Evolutionary conservation across 257 asterid species (phyloP), one percentile per base, ranked within the genome.

Genomic region (Linaria vulgaris): DNA sequence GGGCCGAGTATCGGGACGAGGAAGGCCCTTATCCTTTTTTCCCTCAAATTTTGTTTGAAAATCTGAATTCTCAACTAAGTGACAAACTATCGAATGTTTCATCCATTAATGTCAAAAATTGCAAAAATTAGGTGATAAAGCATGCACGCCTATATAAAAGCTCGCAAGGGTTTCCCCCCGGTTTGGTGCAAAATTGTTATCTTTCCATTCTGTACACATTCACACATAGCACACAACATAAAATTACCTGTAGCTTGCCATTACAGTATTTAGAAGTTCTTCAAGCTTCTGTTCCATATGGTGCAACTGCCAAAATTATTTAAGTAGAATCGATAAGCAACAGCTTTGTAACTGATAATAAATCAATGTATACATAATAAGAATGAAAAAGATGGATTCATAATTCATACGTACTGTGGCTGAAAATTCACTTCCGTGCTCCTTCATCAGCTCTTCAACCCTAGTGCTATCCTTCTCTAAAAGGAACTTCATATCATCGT

Each of bases 231-330:
- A 37, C 19, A 51, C 34, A 23, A 15, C 19, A 15, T 39, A 34
- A 55, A 63, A 59, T 69, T 79, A 90, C 97, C 97, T 88, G 91
- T 87, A 85, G 50, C 72, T 83, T 17, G 86, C 68, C 83, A 79
- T 80, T 48, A 76, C 67, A 43, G 23, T 53, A 70, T 84, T 72
- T 48, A 90, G 80, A 67, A 85, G 74, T 65, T 78, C 90, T 66
- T 90, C 94, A 46, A 90, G 84, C 59, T 78, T 84, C 80, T 67
- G 76, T 80, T 88, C 95, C 96, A 88, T 90, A 84, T 79, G 74
- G 46, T 59, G 48, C 61, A 90, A 76, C 97, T 90, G 82, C 56
- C 57, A 58, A 74, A 58, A 9, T 43, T 25, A 55, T 27, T 70
- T 45, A 65, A 53, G 30, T 19, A 37, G 19, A 20, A 24, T 39